Evolutionary conservation across 2,329 filamentous ascomycete species (phyloP), one percentile per base, ranked within the genome.

Genomic region (Cladosporium austrohemisphaericum): DNA sequence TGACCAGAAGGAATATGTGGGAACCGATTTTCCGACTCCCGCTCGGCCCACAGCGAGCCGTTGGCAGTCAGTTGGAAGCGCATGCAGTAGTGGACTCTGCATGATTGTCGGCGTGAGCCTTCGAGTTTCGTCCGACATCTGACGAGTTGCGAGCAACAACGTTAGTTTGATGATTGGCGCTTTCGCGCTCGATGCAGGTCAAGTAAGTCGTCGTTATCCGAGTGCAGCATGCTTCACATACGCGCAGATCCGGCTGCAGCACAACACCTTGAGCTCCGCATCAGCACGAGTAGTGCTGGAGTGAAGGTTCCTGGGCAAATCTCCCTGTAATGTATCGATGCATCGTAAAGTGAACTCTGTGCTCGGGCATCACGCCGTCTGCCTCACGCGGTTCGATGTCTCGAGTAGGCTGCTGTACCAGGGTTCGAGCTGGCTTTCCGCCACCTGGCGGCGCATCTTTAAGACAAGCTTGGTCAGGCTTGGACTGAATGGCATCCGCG

Each of bases 81-180:
- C 18, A 35, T 31, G 29, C n/a, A 31, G 14, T 14, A 20, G 33
- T 20, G 33, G 25, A 38, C 26, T 28, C 11, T 38, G 33, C 32
- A 19, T 43, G 22, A 43, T 32, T 19, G 40, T 43, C 40, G 40
- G 33, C 32, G 33, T 22, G 25, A 38, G 33, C 25, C 18, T n/a
- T 47, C 44, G 44, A 47, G 44, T 47, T 47, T 47, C 33, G 44
- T 20, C 44, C 44, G 44, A 47, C 35, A 20, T 47, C 22, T 16
- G 33, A 36, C 31, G 44, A 36, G 11, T 14, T 46, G 20, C n/a
- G 16, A n/a, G 6, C 11, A 23, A 29, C 22, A 43, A 11, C 14
- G 13, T n/a, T 18, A 23, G 11, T 40, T 13, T 23, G 6, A 36
- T 23, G 10, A 36, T 46, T 23, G 23, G 37, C 14, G 32, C 32